A percentile compares a stretch with the other conserved stretches of the same genome.
Conservation (phyloP, 768 basidiomycete genomes). For the Pisolithus albus region DNA sequence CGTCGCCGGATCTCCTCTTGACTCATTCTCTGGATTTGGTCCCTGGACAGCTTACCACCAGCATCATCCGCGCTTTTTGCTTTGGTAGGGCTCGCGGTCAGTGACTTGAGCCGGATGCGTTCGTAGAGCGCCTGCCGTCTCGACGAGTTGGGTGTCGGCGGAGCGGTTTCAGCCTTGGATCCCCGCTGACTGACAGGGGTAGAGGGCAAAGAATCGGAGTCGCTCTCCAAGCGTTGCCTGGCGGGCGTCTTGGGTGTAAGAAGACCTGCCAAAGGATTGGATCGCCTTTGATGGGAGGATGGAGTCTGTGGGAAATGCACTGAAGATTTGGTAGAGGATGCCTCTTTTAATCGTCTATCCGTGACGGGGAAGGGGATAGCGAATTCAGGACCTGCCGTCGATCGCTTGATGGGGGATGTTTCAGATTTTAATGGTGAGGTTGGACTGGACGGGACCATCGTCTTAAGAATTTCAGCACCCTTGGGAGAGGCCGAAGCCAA, state of each 20-base stretch:
- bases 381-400: constrained; percentile 8
- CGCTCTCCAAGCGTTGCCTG: constrained; percentile 40
- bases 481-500: constrained; percentile 74
- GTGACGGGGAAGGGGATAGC: constrained; percentile 42
- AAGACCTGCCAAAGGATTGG: constrained; percentile 29
- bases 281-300: constrained; percentile 37
- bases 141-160: constrained; percentile 66
- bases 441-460: constrained; percentile 25
- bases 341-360: constrained; percentile 26
- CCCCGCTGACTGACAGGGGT: constrained; percentile 66
- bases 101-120: constrained; percentile 66
- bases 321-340: constrained; percentile 42
- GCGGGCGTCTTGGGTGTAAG: constrained; percentile 33
- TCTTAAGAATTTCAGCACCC: constrained; percentile 29
- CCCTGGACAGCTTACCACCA: constrained; percentile 49
- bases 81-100: constrained; percentile 64
- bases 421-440: constrained; percentile 34
- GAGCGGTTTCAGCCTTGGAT: constrained; percentile 44
- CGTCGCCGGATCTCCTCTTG: constrained; percentile 76
- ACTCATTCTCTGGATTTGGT: constrained; percentile 61
- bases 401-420: constrained; percentile 28
- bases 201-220: constrained; percentile 40
- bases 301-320: constrained; percentile 61
- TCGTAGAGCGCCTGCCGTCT: constrained; percentile 77
- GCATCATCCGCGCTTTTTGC: constrained; percentile 32